Base-by-base conservation (phyloP, 2,329 filamentous ascomycete species). In the Teratosphaeria epicoccoides region DNA sequence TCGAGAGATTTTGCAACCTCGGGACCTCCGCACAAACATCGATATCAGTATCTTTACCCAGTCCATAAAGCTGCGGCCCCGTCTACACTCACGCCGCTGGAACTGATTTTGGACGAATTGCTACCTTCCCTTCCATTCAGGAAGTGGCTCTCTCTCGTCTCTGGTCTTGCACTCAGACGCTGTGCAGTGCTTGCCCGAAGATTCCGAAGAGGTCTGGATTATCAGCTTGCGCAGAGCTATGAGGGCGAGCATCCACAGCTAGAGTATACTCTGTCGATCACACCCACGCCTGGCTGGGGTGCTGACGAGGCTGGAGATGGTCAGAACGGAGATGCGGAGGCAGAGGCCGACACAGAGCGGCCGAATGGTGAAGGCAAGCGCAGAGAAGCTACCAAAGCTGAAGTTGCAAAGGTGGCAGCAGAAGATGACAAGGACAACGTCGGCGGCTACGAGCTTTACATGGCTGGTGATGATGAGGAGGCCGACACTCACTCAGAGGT, bases 1-100 rank as follows among this genome's bases (percentile, higher is more conserved):
- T 37, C 64, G 4, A 24, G 11, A 6, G 23, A 17, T 6, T 61
- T 61, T 45, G n/a, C 43, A 0, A 65, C 60, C 7, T 87, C 93
- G 6, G 79, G 81, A 26, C 93, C 93, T 37, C 93, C 93, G 0
- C 90, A 98, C 72, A 98, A 98, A 73, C 89, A 96, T 66, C 87
- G 90, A 12, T 98, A 85, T 68, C 75, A 95, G 2, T 98, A 93
- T 70, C 79, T 87, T 54, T 24, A 49, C 49, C 24, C 52, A 24
- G 29, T 14, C 43, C 20, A 23, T 26, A 44, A 25, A 25, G 56
- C 59, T 11, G 47, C 46, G 10, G 37, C 33, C 17, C 43, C 54
- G 2, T 57, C 59, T 46, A 48, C 73, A 49, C 17, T 51, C 24
- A 71, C 58, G 75, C 79, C 87, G 0, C 77, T 94, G 53, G 81